Conservation (phyloP, 2,329 filamentous ascomycete genomes). For the Penicillium sp. region DNA sequence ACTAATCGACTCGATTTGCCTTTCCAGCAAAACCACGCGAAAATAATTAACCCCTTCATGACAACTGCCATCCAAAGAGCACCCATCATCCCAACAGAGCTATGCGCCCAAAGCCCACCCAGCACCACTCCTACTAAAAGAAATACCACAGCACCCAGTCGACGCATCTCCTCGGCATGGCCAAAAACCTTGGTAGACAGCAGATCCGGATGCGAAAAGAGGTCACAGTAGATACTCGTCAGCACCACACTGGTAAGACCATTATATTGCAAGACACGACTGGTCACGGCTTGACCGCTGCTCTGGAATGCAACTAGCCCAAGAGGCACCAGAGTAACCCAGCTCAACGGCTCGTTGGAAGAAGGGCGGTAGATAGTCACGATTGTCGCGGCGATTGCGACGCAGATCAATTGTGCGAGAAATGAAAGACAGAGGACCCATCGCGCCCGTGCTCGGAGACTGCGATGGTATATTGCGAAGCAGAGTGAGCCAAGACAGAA, state of each 20-base stretch:
- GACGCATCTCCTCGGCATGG: slow-evolving; percentile 51
- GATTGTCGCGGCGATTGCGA: slow-evolving; percentile 50
- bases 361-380: slow-evolving; percentile 45
- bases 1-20: slow-evolving; percentile 30
- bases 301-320: slow-evolving; percentile 69
- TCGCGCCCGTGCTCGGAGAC: slow-evolving; percentile 37
- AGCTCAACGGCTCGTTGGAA: slow-evolving; percentile 44
- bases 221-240: slow-evolving; percentile 74
- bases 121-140: slow-evolving; percentile 45
- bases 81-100: slow-evolving; percentile 46
- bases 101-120: slow-evolving; percentile 53
- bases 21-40: slow-evolving; percentile 59
- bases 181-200: slow-evolving; percentile 34
- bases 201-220: slow-evolving; percentile 62
- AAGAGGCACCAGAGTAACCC: slow-evolving; percentile 60
- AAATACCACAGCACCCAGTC: slow-evolving; percentile 45
- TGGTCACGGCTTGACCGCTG: slow-evolving; percentile 69
- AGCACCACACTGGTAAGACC: slow-evolving; percentile 71
- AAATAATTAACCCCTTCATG: slow-evolving; percentile 53
- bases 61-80: slow-evolving; percentile 56
- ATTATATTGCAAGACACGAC: slow-evolving; percentile 62
- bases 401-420: slow-evolving; percentile 47
- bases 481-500: slow-evolving; percentile 68
- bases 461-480: slow-evolving; percentile 64
- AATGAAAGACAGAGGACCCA: slow-evolving; percentile 50